Evolutionary conservation across 495 filamentous ascomycete species (phyloP).

Genomic region (Aspergillus sparsus): DNA sequence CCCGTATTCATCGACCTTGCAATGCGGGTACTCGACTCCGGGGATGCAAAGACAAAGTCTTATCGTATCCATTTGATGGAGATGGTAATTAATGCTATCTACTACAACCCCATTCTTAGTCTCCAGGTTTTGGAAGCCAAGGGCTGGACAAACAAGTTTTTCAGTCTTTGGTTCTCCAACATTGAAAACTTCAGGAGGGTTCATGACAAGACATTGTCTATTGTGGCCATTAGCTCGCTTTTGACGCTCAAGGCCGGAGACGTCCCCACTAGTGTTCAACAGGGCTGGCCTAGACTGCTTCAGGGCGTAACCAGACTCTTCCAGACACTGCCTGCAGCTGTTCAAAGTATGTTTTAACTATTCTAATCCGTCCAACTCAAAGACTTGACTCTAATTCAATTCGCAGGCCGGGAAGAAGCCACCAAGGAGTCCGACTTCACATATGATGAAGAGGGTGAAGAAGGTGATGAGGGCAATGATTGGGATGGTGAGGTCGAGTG

Average conservation of each 20-base stretch:
- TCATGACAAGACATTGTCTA: conserved; percentile 97
- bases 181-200: conserved; percentile 92
- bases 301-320: conserved; percentile 90
- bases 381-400: conserved; percentile 1
- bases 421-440: conserved; percentile 83
- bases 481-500: conserved; percentile 69
- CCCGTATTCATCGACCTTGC: conserved; percentile 84
- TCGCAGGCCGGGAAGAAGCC: conserved; percentile 81
- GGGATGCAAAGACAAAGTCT: conserved; percentile 75
- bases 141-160: conserved; percentile 99
- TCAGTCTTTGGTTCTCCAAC: conserved; percentile 94
- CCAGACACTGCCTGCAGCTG: conserved; percentile 82
- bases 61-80: conserved; percentile 97
- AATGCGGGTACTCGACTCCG: conserved; percentile 74
- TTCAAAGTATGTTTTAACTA: conserved; percentile 64
- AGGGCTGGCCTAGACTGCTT: conserved; percentile 94
- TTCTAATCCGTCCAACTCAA: not conserved
- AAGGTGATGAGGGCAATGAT: conserved; percentile 69
- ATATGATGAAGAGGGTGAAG: conserved; percentile 72
- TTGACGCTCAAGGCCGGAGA: conserved; percentile 73
- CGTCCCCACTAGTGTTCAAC: conserved; percentile 84
- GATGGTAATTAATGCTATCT: conserved; percentile 97
- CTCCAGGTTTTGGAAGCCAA: conserved; percentile 86
- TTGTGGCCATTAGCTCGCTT: conserved; percentile 85
- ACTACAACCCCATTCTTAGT: conserved; percentile 86